These are phyloP conservation scores for Colletotrichum musicola DNA, from an alignment of 2,329 filamentous ascomycete species.

Conservation along the genomic window DNA sequence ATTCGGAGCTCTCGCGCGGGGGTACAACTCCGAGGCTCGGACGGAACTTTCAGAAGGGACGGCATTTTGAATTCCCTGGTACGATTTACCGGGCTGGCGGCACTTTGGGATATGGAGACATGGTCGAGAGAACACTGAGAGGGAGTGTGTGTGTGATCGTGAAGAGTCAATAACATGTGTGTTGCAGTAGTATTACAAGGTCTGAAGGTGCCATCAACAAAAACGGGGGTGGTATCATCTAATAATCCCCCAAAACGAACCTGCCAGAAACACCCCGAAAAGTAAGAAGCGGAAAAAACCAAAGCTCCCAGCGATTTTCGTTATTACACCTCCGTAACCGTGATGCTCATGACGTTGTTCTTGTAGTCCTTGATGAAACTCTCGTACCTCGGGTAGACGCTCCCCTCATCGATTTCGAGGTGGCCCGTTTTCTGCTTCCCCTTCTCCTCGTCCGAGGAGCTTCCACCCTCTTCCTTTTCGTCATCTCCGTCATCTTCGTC, in stretches of 20 bases:
- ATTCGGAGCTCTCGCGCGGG: too few relatives aligned
- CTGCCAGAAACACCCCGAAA: background rate
- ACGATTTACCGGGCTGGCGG: too few relatives aligned
- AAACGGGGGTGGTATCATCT: background rate
- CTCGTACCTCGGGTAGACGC: slow-evolving; percentile 33
- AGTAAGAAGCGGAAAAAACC: background rate
- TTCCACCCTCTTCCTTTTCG: background rate
- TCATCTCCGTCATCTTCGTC: background rate
- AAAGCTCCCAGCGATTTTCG: background rate
- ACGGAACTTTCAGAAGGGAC: background rate
- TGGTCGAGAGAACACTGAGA: background rate
- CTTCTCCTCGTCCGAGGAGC: background rate
- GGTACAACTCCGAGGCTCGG: background rate
- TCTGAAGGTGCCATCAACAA: background rate
- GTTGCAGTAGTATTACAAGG: slow-evolving; percentile 5
- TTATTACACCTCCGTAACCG: slow-evolving; percentile 24
- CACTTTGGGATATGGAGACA: background rate
- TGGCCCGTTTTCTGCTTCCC: slow-evolving; percentile 5
- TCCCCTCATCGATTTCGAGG: slow-evolving; percentile 1
- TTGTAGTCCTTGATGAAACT: slow-evolving; percentile 37
- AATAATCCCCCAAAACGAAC: background rate
- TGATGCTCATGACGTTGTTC: slow-evolving; percentile 29
- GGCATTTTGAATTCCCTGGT: too few relatives aligned
- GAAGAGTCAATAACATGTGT: background rate
- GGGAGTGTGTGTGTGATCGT: background rate